Evolutionary conservation across 2,329 filamentous ascomycete genomes (phyloP), one percentile per base, ranked within the genome.

Genomic region (Cordyceps militaris): DNA sequence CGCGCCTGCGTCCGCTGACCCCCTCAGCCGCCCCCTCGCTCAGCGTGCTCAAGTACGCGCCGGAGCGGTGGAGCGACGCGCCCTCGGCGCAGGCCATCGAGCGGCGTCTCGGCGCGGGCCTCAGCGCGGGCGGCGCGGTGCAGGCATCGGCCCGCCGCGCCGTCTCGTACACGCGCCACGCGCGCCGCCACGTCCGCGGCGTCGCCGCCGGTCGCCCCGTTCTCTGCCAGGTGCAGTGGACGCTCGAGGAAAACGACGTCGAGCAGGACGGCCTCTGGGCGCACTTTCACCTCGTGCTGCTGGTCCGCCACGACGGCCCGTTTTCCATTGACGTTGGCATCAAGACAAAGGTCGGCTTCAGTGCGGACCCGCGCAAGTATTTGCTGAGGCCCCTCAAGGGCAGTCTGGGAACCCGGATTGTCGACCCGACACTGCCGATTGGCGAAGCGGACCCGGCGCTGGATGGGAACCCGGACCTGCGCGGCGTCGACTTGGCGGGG

Each of bases 271-370:
- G 50, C 50, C 28, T 53, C n/a, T 53, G 50, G 50, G 50, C 43
- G 50, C 50, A 53, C n/a, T 53, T 53, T 4, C 50, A 19, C n/a
- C 50, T 53, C 24, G 50, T 38, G 10, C 50, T 53, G 36, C 50
- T 53, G 11, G 50, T 53, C n/a, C 50, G 50, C 16, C 50, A 53
- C 50, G 50, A 53, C 9, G 50, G 50, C 50, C 32, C 16, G 50
- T 53, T 53, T 11, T 43, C 50, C 11, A 43, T 53, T 2, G 50
- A 53, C 38, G 50, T 53, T 16, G 36, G 11, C 50, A 53, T 53
- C 38, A 53, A 53, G 38, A 53, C 50, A 1, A 53, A 53, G n/a
- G 50, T 53, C 10, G 50, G 50, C 24, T 53, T 53, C 38, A 53
- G 50, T n/a, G 36, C 50, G 2, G 50, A 53, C 26, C 50, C 50